Percentiles rank a stretch among this genome's conserved stretches.
These are phyloP conservation scores for Hylodesmum podocarpum DNA, from an alignment of 306 rosid genomes.

Conservation along the genomic window DNA sequence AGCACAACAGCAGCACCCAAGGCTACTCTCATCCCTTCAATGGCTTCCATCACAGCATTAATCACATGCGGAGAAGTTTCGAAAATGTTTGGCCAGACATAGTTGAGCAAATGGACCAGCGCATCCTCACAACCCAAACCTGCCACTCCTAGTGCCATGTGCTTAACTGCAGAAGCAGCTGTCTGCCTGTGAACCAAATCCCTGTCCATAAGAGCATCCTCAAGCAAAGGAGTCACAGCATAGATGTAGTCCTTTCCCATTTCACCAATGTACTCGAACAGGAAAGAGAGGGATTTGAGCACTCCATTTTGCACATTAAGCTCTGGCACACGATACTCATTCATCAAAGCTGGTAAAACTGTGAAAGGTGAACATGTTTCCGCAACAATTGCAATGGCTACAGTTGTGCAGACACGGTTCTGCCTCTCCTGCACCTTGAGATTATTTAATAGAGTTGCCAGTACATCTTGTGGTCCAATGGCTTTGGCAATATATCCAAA, in stretches of 20 bases:
- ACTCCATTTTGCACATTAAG: conserved; percentile 96
- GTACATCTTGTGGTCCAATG: conserved; percentile 92
- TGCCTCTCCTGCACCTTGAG: conserved; percentile 96
- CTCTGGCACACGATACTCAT: conserved; percentile 95
- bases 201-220: conserved; percentile 95
- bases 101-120: conserved; percentile 74
- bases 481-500: conserved; percentile 94
- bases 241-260: conserved; percentile 98
- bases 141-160: conserved; percentile 98
- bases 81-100: conserved; percentile 93
- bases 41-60: conserved; percentile 97
- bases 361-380: conserved; percentile 97
- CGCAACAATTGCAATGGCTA: conserved; percentile 91
- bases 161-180: conserved; percentile 97
- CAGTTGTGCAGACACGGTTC: conserved; percentile 96
- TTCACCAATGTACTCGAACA: conserved; percentile 95
- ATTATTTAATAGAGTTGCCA: conserved; percentile 82
- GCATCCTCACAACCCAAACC: conserved; percentile 99
- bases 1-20: conserved; percentile 86
- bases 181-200: conserved; percentile 97
- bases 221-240: conserved; percentile 93
- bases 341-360: conserved; percentile 92
- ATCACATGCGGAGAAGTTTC: conserved; percentile 97
- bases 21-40: conserved; percentile 98
- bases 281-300: conserved; percentile 86